A percentile compares a stretch with the other conserved stretches of the same genome.
These are phyloP conservation scores for Phytophthora idaei DNA, from an alignment of 352 stramenopile genomes.

Conservation along the genomic window DNA sequence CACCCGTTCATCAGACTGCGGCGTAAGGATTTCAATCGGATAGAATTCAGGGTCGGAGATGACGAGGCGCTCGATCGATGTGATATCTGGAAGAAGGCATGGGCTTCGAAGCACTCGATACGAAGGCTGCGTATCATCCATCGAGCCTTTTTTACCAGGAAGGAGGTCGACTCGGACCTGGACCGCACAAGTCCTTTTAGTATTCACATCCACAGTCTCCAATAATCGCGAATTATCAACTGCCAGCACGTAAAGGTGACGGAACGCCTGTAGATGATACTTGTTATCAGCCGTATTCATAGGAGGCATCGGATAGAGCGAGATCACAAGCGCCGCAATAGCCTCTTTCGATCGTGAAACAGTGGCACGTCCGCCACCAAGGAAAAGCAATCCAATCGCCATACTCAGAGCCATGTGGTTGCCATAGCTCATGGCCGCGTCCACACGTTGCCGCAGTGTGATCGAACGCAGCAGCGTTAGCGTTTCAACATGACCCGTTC, in stretches of 20 bases:
- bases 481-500: conserved; percentile 94
- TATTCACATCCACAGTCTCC: conserved; percentile 80
- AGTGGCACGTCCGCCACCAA: conserved; percentile 94
- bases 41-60: conserved; percentile 64
- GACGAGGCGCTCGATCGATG: conserved; percentile 57
- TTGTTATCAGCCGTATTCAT: conserved; percentile 95
- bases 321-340: conserved; percentile 94
- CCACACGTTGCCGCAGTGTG: conserved; percentile 78
- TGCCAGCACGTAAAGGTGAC: conserved; percentile 92
- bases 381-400: conserved; percentile 96
- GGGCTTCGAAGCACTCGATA: conserved; percentile 56
- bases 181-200: conserved; percentile 51
- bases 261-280: conserved; percentile 85
- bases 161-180: conserved; percentile 53
- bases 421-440: conserved; percentile 92
- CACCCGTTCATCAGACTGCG: conserved; percentile 6
- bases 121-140: conserved; percentile 14
- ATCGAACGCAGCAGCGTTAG: conserved; percentile 92
- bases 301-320: conserved; percentile 95
- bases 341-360: conserved; percentile 89
- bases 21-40: conserved; percentile 66
- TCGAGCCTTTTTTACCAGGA: background rate
- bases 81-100: conserved; percentile 73
- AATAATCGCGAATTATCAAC: conserved; percentile 75
- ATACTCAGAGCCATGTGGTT: conserved; percentile 95